Base-by-base conservation (phyloP, 176 grass and related monocot genomes). In the Chloris gayana region DNA sequence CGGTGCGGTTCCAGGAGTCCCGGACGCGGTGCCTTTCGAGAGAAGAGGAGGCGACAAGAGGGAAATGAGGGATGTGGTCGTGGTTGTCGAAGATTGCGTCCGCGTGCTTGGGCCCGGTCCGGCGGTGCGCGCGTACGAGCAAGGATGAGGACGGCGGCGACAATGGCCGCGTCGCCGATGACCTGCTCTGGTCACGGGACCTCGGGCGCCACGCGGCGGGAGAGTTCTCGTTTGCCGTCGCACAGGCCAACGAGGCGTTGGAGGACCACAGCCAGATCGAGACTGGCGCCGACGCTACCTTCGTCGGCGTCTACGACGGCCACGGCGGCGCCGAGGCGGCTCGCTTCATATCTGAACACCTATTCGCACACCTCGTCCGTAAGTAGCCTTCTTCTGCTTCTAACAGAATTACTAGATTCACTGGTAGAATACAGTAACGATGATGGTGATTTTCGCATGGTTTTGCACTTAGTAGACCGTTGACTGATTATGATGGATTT, bases 231-330 rank as follows among this genome's bases (percentile, higher is more conserved):
- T 91, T 95, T 2, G 93, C 93, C 15, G 84, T 95, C 18, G 93
- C 82, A 59, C 93, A 95, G 87, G 93, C 93, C 42, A 95, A 94
- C 82, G 92, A 94, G 81, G 72, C 59, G 61, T 19, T 94, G 58
- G 92, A 94, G 92, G 92, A 94, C 65, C 84, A 94, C 74, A 87
- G 89, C 80, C 92, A 94, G 69, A 89, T 94, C 17, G 92, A 94
- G 84, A 91, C 89, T 1, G 84, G 92, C 24, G 41, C 73, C 3
- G 68, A 69, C 4, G 89, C 86, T 17, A 94, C 89, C 19, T 91
- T 94, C 72, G 74, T 94, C 1, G 92, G 92, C 15, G 89, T 95
- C 75, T 95, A 95, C 80, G 92, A 95, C 67, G 92, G 92, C 7
- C 92, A 95, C 34, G 92, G 92, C 45, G 92, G 92, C 4, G 89